These are phyloP conservation scores for Porcisia deanei DNA, from an alignment of 208 protist species.

Conservation along the genomic window DNA sequence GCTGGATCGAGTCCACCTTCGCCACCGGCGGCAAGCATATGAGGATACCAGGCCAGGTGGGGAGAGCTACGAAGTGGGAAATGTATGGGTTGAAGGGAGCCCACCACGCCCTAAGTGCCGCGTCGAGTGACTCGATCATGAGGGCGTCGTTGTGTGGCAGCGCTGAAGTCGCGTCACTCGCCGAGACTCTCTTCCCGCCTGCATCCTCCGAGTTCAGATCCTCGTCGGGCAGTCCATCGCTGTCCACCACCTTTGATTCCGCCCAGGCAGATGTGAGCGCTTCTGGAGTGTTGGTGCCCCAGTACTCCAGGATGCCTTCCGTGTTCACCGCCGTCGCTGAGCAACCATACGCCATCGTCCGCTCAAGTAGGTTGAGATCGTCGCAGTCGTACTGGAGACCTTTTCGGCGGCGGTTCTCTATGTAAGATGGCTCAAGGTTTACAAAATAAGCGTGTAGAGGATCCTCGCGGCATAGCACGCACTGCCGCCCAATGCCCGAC, in stretches of 20 bases:
- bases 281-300: constrained; percentile 21
- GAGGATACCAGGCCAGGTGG: constrained; percentile 54
- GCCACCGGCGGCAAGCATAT: constrained; percentile 36
- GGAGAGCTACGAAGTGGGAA: constrained; percentile 68
- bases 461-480: constrained; percentile 38
- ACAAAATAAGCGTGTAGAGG: constrained; percentile 79
- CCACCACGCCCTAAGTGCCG: constrained; percentile 34
- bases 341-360: constrained; percentile 78
- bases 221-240: background rate
- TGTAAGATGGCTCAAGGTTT: constrained; percentile 62
- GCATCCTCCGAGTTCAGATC: background rate
- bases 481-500: constrained; percentile 36
- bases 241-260: constrained; percentile 11
- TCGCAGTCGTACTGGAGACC: constrained; percentile 52
- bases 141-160: constrained; percentile 4
- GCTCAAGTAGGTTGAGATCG: constrained; percentile 70
- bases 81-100: constrained; percentile 39
- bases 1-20: constrained; percentile 6
- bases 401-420: constrained; percentile 48
- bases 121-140: constrained; percentile 20
- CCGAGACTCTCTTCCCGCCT: background rate
- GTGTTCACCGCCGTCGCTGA: constrained; percentile 35
- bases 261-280: constrained; percentile 17
- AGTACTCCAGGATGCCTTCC: constrained; percentile 21
- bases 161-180: background rate